Percentiles rank a stretch among this genome's conserved stretches.
Conservation (phyloP, 1,284 basidiomycete species). For the Ceratobasidium sp. region DNA sequence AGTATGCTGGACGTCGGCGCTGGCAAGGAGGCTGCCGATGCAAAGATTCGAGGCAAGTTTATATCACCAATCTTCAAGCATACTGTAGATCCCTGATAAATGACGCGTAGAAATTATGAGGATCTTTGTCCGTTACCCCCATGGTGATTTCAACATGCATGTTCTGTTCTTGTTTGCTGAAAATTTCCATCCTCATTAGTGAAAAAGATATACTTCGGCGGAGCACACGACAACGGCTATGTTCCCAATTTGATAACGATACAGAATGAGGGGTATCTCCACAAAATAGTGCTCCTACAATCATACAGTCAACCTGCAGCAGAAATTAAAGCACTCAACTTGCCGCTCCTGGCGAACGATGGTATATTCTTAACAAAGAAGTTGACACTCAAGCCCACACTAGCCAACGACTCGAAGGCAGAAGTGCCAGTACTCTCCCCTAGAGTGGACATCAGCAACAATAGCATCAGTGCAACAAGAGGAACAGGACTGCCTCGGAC, state of each 20-base stretch:
- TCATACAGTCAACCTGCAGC: conserved; percentile 69
- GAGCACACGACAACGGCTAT: conserved; percentile 80
- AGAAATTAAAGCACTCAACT: conserved; percentile 65
- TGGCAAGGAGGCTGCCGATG: conserved; percentile 76
- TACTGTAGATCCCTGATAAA: not conserved
- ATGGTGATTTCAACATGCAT: conserved; percentile 54
- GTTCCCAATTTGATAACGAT: conserved; percentile 68
- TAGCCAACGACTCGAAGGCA: not conserved
- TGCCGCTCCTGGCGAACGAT: conserved; percentile 66
- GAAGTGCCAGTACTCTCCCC: no score
- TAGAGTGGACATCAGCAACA: no score
- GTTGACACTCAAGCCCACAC: conserved; percentile 47
- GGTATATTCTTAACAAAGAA: conserved; percentile 72
- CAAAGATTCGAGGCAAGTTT: conserved; percentile 72
- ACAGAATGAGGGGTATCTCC: conserved; percentile 68
- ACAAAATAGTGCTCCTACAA: conserved; percentile 73
- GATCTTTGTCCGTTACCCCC: conserved; percentile 67
- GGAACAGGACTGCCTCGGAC: not conserved
- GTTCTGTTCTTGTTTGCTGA: not conserved
- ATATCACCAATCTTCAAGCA: not conserved
- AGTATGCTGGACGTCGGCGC: conserved; percentile 76
- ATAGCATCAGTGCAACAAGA: not conserved
- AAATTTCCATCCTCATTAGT: not conserved
- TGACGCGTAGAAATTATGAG: conserved; percentile 61
- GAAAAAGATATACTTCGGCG: conserved; percentile 53